A percentile compares a stretch with the other conserved stretches of the same genome.
Conservation (phyloP, 225 moss, liverwort and hornwort genomes). For the Polytrichum commune region DNA sequence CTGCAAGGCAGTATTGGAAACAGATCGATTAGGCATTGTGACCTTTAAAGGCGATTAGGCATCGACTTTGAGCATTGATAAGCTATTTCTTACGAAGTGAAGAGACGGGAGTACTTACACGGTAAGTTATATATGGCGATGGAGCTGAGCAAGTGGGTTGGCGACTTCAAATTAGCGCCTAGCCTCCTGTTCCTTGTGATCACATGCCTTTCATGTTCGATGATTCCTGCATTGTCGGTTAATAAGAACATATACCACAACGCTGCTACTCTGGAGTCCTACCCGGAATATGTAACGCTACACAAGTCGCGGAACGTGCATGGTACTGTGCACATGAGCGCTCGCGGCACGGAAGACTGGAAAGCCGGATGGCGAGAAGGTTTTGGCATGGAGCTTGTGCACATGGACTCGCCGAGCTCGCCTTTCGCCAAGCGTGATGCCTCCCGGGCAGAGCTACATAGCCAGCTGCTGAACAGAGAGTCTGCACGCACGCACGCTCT, state of each 20-base stretch:
- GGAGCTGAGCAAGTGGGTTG: no score
- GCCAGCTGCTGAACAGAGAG: constrained; percentile 38
- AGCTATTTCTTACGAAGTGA: no score
- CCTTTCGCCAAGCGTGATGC: constrained; percentile 31
- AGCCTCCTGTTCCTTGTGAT: neutral
- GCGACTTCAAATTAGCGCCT: neutral
- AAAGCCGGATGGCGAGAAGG: constrained; percentile 16
- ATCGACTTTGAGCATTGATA: no score
- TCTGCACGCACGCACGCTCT: constrained; percentile 41
- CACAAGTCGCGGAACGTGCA: neutral
- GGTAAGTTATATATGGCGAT: no score
- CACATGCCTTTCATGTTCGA: neutral
- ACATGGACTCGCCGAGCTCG: constrained; percentile 53
- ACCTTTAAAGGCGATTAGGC: no score
- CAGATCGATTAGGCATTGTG: no score
- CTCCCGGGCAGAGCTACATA: constrained; percentile 28
- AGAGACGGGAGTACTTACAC: no score
- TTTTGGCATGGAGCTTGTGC: constrained; percentile 43
- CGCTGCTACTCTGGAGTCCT: neutral
- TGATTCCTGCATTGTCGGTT: neutral
- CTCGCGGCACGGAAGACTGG: constrained; percentile 4
- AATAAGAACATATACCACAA: no score
- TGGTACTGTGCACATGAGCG: neutral
- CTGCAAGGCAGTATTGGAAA: no score
- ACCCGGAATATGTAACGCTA: neutral